A percentile compares a stretch with the other conserved stretches of the same genome.
phyloP scores from a whole-genome alignment of 2,329 filamentous ascomycete species.

The Mariannaea sp. region DNA sequence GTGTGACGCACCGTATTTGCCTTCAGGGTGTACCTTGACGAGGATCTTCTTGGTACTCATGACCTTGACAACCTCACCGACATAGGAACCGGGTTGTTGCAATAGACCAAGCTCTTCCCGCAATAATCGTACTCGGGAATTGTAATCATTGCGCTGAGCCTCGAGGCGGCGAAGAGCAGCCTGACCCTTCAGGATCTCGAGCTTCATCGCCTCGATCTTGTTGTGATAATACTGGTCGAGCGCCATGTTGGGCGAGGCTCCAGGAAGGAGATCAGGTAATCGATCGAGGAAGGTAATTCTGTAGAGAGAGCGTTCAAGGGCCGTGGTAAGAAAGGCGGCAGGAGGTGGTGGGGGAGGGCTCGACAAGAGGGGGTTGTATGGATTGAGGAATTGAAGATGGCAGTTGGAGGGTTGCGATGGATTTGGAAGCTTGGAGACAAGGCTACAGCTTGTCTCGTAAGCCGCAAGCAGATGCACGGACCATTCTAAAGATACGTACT shows the following conservation, averaged over 20 bases:
- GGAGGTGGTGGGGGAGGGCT: neutral
- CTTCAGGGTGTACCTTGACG: constrained; percentile 98
- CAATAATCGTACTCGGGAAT: constrained; percentile 92
- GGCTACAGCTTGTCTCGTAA: constrained; percentile 45
- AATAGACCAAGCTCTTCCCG: constrained; percentile 94
- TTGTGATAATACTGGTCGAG: constrained; percentile 99
- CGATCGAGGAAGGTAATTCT: neutral
- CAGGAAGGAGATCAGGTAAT: constrained; percentile 11
- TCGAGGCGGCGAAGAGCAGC: constrained; percentile 92
- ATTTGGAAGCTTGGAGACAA: constrained; percentile 42
- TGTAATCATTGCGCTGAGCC: constrained; percentile 98
- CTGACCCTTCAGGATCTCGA: constrained; percentile 99
- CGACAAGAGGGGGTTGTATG: neutral
- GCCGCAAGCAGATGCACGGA: constrained; percentile 34
- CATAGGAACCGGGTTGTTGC: constrained; percentile 97
- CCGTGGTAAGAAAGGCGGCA: constrained; percentile 3
- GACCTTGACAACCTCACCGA: constrained; percentile 99
- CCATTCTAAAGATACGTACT: constrained; percentile 26
- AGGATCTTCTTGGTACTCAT: constrained; percentile 99
- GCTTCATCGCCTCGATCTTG: constrained; percentile 99
- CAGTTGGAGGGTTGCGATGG: constrained; percentile 34
- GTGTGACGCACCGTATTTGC: constrained; percentile 86
- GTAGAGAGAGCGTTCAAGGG: constrained; percentile 20
- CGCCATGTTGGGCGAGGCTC: constrained; percentile 72
- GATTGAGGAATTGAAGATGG: constrained; percentile 10